phyloP scores from a whole-genome alignment of 345 rosid genomes.

The Arabidopsis suecica region DNA sequence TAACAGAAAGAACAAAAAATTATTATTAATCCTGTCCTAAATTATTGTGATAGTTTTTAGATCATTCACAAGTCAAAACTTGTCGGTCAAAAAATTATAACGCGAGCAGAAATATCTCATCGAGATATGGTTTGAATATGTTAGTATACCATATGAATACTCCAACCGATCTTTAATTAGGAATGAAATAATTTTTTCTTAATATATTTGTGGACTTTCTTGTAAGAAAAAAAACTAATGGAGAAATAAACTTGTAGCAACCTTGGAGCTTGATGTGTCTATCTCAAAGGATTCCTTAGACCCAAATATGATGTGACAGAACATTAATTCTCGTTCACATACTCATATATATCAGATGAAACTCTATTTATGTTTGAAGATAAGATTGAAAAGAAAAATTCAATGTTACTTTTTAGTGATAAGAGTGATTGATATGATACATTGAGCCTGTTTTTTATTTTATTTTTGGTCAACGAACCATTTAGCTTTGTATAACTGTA shows the following conservation, averaged over 20 bases:
- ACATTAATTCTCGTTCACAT: slow-evolving; percentile 31
- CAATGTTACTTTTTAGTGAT: slow-evolving; percentile 31
- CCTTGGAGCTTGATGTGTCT: slow-evolving; percentile 40
- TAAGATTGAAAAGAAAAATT: slow-evolving; percentile 22
- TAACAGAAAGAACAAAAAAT: slow-evolving; percentile 21
- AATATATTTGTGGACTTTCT: slow-evolving; percentile 11
- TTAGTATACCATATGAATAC: background rate
- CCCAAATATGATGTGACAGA: slow-evolving; percentile 43
- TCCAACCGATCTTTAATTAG: background rate
- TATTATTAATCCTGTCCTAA: background rate
- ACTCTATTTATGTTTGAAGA: slow-evolving; percentile 30
- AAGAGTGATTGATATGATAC: slow-evolving; percentile 33
- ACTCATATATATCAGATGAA: slow-evolving; percentile 21
- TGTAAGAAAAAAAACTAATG: background rate
- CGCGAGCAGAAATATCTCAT: slow-evolving; percentile 2
- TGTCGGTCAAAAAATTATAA: background rate
- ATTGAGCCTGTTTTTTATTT: slow-evolving; percentile 3
- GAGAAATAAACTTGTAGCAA: slow-evolving; percentile 26
- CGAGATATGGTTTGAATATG: background rate
- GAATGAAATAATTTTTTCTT: background rate
- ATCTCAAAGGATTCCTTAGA: slow-evolving; percentile 43
- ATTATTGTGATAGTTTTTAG: background rate
- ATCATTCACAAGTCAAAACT: background rate
- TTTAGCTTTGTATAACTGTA: slow-evolving; percentile 4
- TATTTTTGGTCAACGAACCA: slow-evolving; percentile 28